Evolutionary conservation across 2,329 filamentous ascomycete genomes (phyloP).

Genomic region (Penicillium sp.): DNA sequence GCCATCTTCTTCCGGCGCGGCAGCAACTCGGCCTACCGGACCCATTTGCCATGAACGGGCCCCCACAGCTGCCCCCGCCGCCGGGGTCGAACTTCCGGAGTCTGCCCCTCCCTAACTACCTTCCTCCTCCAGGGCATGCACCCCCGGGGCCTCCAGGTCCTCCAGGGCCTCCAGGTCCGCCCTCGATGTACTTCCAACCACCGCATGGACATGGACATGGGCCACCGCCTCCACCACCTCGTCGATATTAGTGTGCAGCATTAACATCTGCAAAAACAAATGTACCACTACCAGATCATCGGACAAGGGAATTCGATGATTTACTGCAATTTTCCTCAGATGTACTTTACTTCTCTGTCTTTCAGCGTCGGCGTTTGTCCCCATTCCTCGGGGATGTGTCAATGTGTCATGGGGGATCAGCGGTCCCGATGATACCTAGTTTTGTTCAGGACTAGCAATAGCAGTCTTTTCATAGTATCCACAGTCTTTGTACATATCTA

Average conservation of each 20-base stretch:
- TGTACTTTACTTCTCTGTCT: conserved; percentile 10
- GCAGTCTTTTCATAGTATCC: background rate
- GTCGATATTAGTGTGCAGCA: conserved; percentile 8
- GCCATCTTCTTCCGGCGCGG: conserved; percentile 37
- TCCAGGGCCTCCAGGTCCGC: conserved; percentile 5
- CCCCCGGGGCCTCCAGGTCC: conserved; percentile 7
- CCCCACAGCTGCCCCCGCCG: conserved; percentile 39
- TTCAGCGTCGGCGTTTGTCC: conserved; percentile 12
- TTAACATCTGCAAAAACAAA: background rate
- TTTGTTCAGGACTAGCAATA: background rate
- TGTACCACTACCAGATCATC: background rate
- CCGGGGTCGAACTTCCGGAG: conserved; percentile 37
- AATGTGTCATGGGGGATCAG: background rate
- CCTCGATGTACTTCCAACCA: conserved; percentile 14
- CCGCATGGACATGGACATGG: conserved; percentile 7
- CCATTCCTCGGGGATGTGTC: background rate
- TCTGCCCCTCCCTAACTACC: conserved; percentile 28
- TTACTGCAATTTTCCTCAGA: background rate
- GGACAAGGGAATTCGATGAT: background rate
- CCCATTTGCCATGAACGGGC: conserved; percentile 34
- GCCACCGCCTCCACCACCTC: conserved; percentile 8
- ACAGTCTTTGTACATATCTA: too few species aligned
- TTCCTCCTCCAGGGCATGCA: conserved; percentile 15
- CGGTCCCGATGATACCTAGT: background rate
- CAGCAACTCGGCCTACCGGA: conserved; percentile 35